Evolutionary conservation across 495 filamentous ascomycete genomes (phyloP), one percentile per base, ranked within the genome.

Genomic region (Penicillium flavigenum): DNA sequence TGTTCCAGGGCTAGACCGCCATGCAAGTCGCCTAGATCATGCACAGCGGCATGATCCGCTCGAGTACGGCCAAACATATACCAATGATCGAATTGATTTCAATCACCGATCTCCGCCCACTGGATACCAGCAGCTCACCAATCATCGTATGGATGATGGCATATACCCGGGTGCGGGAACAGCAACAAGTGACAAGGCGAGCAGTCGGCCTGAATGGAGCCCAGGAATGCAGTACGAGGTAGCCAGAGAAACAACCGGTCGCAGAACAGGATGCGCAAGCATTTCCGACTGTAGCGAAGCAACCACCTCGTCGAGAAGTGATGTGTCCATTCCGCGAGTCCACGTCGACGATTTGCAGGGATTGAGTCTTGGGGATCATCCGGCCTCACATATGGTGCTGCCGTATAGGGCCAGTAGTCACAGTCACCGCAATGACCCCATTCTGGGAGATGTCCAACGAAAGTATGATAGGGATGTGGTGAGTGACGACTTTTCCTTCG

Each of bases 271-370:
- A n/a, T 26, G 38, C 12, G 24, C 38, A 19, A 47, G 42, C 10
- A 39, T 52, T 3, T 63, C 56, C 19, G 47, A 56, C 29, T 22
- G 24, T 14, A 56, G 43, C 41, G 52, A 53, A 17, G 16, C 20
- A 32, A 57, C 53, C 8, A 19, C 3, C 31, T 53, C 43, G 4
- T 47, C 41, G 3, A 6, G 7, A 16, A 63, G 57, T 38, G 52
- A 60, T 29, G 7, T 38, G 34, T 52, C 36, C 14, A 49, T 20
- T 24, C 34, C 49, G 1, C 8, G 16, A 4, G 5, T 36, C 19
- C 14, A 43, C 17, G 1, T 20, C 26, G 24, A 44, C 3, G 57
- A 60, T 38, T 14, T 53, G 11, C 54, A 53, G 12, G 54, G 48
- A 34, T 34, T 57, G 27, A 22, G 41, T 29, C 44, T 54, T 0